Percentiles rank a stretch among this genome's conserved stretches.
These are phyloP conservation scores for Dalbergia oliveri DNA, from an alignment of 306 rosid species.

Conservation along the genomic window DNA sequence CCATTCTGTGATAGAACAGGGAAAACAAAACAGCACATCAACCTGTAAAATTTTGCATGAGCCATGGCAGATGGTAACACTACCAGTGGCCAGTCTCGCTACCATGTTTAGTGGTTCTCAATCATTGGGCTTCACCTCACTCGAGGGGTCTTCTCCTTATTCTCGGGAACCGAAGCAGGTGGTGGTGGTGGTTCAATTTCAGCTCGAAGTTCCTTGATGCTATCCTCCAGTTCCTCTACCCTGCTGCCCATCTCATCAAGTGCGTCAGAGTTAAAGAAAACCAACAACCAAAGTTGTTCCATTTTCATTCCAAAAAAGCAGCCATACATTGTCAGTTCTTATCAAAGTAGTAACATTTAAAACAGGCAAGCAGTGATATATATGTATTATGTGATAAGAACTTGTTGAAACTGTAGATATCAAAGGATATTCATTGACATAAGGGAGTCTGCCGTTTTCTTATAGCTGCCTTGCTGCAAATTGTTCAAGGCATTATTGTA, in stretches of 20 bases:
- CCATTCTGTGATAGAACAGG: too few relatives aligned
- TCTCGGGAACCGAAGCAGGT: conserved; percentile 50
- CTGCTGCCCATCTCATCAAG: conserved; percentile 67
- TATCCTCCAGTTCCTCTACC: conserved; percentile 63
- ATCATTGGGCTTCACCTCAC: conserved; percentile 1
- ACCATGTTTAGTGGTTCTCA: background rate
- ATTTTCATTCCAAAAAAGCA: background rate
- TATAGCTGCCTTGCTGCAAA: conserved; percentile 65
- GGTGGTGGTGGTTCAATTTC: conserved; percentile 80
- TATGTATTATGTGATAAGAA: background rate
- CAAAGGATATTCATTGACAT: conserved; percentile 68
- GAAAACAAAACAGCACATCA: too few relatives aligned
- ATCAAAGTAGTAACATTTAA: too few relatives aligned
- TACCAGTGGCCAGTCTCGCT: too few relatives aligned
- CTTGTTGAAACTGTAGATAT: background rate
- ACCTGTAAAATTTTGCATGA: too few relatives aligned
- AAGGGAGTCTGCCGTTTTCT: conserved; percentile 64
- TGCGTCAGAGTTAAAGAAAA: conserved; percentile 58
- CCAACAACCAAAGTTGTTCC: background rate
- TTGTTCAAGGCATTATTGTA: conserved; percentile 12
- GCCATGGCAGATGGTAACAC: too few relatives aligned
- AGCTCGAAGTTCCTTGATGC: conserved; percentile 60
- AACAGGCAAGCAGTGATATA: too few relatives aligned
- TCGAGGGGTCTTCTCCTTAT: conserved; percentile 26
- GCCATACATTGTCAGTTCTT: too few relatives aligned